phyloP scores from a whole-genome alignment of 23 red algal genomes.

The Agarophyton chilense region DNA sequence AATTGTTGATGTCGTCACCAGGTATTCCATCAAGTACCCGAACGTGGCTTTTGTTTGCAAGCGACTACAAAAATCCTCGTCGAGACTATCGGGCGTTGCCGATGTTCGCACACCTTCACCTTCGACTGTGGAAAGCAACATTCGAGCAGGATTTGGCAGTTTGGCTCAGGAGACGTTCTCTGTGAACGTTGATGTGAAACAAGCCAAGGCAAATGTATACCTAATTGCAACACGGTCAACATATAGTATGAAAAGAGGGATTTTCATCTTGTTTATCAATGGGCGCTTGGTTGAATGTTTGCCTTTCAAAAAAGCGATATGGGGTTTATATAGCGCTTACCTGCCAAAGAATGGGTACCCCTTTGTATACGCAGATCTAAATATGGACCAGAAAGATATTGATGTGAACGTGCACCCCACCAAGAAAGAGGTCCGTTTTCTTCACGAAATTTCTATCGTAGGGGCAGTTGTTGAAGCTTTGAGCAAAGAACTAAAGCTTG shows the following conservation, averaged over 20 bases:
- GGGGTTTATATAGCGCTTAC: constrained; percentile 54
- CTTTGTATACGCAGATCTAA: constrained; percentile 85
- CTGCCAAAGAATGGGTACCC: constrained; percentile 77
- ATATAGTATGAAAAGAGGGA: constrained; percentile 55
- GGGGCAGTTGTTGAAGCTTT: constrained; percentile 34
- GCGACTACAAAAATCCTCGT: constrained; percentile 7
- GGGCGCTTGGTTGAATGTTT: constrained; percentile 87
- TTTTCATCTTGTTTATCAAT: constrained; percentile 93
- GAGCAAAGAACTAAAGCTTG: constrained; percentile 36
- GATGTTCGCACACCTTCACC: constrained; percentile 55
- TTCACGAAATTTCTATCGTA: constrained; percentile 69
- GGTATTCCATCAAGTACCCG: constrained; percentile 83
- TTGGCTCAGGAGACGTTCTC: constrained; percentile 63
- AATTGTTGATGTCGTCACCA: constrained; percentile 82
- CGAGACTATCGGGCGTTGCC: constrained; percentile 4
- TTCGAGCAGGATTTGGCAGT: constrained; percentile 80
- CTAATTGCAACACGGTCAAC: constrained; percentile 64
- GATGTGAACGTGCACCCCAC: constrained; percentile 95
- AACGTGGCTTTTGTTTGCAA: constrained; percentile 66
- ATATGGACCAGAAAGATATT: constrained; percentile 65
- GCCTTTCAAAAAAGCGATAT: constrained; percentile 77
- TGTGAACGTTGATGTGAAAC: constrained; percentile 28
- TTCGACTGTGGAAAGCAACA: constrained; percentile 58
- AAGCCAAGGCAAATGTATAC: constrained; percentile 24
- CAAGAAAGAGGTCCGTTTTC: constrained; percentile 93